These are phyloP conservation scores for Luffa acutangula DNA, from an alignment of 306 rosid species.

Conservation along the genomic window DNA sequence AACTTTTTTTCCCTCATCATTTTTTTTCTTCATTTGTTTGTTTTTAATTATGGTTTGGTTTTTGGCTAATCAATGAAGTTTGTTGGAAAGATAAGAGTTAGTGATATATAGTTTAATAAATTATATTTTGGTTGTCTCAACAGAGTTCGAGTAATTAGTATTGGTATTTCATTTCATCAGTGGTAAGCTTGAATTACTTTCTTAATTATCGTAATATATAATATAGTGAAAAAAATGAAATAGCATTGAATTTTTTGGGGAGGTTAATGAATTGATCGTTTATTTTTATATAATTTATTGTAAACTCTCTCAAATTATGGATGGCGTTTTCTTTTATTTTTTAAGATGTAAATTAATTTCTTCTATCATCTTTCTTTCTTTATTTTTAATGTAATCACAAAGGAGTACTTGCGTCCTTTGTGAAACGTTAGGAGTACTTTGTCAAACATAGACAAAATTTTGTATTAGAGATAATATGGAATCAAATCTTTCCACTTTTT, in stretches of 20 bases:
- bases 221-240: too few relatives aligned
- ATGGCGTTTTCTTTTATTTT: not conserved
- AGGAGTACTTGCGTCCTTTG: not conserved
- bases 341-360: not conserved
- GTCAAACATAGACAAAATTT: not conserved
- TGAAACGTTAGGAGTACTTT: not conserved
- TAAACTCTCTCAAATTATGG: not conserved
- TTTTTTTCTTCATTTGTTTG: not conserved
- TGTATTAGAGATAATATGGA: not conserved
- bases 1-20: not conserved
- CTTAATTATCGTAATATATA: too few relatives aligned
- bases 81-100: not conserved
- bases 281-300: not conserved
- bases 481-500: not conserved
- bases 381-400: not conserved
- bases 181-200: too few relatives aligned
- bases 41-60: not conserved
- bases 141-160: not conserved
- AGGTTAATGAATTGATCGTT: not conserved
- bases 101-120: not conserved
- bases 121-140: not conserved
- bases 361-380: not conserved
- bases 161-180: not conserved
- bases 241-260: too few relatives aligned
- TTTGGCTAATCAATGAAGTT: not conserved